A percentile compares a stretch with the other conserved stretches of the same genome.
These are phyloP conservation scores for Aspergillus incahuasiensis DNA, from an alignment of 495 filamentous ascomycete species.

Conservation along the genomic window DNA sequence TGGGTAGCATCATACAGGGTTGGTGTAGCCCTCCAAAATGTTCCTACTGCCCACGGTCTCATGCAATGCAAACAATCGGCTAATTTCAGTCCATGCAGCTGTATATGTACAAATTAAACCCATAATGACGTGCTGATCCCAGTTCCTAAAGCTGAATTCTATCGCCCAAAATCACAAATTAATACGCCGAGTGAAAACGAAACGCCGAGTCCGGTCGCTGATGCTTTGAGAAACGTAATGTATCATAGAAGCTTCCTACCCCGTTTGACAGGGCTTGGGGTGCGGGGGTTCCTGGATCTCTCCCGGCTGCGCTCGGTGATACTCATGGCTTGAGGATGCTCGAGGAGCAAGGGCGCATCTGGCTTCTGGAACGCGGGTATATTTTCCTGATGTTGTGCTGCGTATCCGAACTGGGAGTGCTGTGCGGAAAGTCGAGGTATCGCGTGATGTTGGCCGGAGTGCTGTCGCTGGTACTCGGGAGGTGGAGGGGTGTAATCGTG, in stretches of 20 bases:
- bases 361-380: conserved; percentile 19
- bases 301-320: conserved; percentile 37
- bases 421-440: conserved; percentile 25
- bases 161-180: not conserved
- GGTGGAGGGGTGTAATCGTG: conserved; percentile 28
- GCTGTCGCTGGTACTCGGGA: conserved; percentile 19
- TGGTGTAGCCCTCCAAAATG: not conserved
- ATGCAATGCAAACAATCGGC: not conserved
- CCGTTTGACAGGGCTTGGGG: conserved; percentile 38
- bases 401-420: conserved; percentile 25
- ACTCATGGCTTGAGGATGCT: conserved; percentile 27
- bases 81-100: not conserved
- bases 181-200: not conserved
- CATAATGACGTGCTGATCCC: too few species aligned
- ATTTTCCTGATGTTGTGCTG: conserved; percentile 19
- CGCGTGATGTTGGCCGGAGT: conserved; percentile 24
- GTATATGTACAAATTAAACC: not conserved
- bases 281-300: conserved; percentile 32
- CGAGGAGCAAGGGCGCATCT: conserved; percentile 33
- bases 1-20: not conserved
- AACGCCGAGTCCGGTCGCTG: conserved; percentile 13
- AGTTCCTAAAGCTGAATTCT: not conserved
- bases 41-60: not conserved
- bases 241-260: conserved; percentile 23
- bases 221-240: conserved; percentile 7